These are phyloP conservation scores for Tuber umbilicatum DNA, from an alignment of 495 filamentous ascomycete genomes.

Conservation along the genomic window DNA sequence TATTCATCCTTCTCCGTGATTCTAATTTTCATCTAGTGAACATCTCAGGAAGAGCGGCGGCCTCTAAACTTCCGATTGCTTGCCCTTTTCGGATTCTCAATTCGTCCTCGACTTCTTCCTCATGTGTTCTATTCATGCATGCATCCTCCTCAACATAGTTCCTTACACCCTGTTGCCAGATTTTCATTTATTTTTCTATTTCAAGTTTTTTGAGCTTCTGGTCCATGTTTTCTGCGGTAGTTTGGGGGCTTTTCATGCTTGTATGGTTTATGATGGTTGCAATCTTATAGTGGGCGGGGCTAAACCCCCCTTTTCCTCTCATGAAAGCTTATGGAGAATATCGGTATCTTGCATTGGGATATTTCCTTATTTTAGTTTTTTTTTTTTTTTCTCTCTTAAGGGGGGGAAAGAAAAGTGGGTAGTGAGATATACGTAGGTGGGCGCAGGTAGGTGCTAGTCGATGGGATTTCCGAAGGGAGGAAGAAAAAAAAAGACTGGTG, in stretches of 20 bases:
- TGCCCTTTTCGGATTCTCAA: not conserved
- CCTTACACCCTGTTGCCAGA: not conserved
- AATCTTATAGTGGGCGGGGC: slow-evolving; percentile 5
- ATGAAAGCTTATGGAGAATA: slow-evolving; percentile 11
- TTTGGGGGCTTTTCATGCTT: slow-evolving; percentile 9
- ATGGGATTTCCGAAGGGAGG: not conserved
- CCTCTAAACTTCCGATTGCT: slow-evolving; percentile 13
- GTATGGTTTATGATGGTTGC: slow-evolving; percentile 9
- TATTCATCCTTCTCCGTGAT: slow-evolving; percentile 6
- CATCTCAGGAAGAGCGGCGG: slow-evolving; percentile 32
- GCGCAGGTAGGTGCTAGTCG: not conserved
- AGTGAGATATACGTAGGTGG: not conserved
- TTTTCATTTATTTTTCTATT: not conserved
- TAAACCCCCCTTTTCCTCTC: slow-evolving; percentile 6
- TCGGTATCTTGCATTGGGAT: slow-evolving; percentile 3
- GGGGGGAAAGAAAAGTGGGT: not conserved
- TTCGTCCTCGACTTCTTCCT: not conserved
- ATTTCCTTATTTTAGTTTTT: not conserved
- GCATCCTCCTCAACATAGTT: not conserved
- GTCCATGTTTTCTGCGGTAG: not conserved
- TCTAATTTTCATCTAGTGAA: slow-evolving; percentile 14
- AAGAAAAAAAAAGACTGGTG: not conserved
- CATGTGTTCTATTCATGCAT: not conserved
- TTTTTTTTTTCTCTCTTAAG: not conserved
- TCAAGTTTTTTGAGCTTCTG: not conserved